A percentile compares a stretch with the other conserved stretches of the same genome.
Conservation (phyloP, 1,284 basidiomycete species). For the Trichosporon ovoides region DNA sequence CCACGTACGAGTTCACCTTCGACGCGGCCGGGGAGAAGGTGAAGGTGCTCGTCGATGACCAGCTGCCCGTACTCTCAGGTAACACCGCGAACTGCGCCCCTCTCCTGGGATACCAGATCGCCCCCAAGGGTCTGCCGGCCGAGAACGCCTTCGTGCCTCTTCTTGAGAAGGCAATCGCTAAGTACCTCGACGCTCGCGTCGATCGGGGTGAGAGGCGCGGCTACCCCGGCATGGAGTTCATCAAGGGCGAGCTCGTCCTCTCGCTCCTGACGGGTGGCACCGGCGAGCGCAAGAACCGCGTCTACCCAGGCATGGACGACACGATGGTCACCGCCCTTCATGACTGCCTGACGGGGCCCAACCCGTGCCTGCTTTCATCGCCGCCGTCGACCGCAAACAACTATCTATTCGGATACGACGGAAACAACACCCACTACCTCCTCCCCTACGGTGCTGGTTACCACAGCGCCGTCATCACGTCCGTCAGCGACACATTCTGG, state of each 20-base stretch:
- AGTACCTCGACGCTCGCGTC: conserved; percentile 8
- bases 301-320: background rate
- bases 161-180: conserved; percentile 17
- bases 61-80: conserved; percentile 4
- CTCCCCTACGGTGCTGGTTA: background rate
- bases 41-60: conserved; percentile 13
- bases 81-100: background rate
- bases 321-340: background rate
- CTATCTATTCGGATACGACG: conserved; percentile 1
- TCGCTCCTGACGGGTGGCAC: conserved; percentile 7
- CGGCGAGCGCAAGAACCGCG: background rate
- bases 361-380: conserved; percentile 9
- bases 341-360: conserved; percentile 5
- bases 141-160: conserved; percentile 11
- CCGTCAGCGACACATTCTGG: background rate
- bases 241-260: background rate
- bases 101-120: conserved; percentile 11
- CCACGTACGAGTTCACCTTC: background rate
- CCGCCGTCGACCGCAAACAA: background rate
- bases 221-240: conserved; percentile 8
- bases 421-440: background rate
- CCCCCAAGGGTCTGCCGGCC: background rate
- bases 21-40: background rate
- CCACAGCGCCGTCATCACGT: background rate
- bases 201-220: background rate